Base-by-base conservation (phyloP, 768 basidiomycete genomes). In the Suillus brevipes region DNA sequence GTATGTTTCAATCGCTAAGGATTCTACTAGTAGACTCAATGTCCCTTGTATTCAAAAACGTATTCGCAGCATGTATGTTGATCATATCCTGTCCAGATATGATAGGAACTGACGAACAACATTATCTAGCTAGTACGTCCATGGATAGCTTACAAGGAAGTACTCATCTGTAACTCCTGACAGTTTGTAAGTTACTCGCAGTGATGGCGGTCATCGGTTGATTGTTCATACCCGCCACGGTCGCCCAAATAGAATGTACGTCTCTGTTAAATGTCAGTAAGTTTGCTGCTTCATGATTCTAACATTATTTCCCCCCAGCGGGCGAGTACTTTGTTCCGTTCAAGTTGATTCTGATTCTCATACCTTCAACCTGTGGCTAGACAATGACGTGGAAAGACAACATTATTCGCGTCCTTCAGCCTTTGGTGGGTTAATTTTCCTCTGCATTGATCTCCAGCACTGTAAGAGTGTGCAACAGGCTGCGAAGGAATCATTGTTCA, bases 341-440 rank as follows among this genome's bases (percentile, higher is more conserved):
- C 0, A 23, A 25, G 13, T 49, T 14, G 13, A 14, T 49, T 49
- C 14, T 28, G 25, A 28, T 28, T 6, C 25, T 25, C 6, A 50
- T 7, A 8, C 50, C 16, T 28, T 28, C 14, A 6, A 50, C 25
- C 25, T 14, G 14, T 28, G 1, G 7, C 14, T 16, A 50, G 25
- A n/a, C n/a, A 3, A 0, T 1, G 0, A 0, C 1, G 28, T 2
- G 0, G 14, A 28, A 1, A 16, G 0, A 16, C 0, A 0, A 0
- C 2, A 25, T 28, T 2, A 8, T 28, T 0, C 14, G 0, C 2
- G 7, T 50, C 49, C 49, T 50, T 8, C 49, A 25, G 25, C 49
- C 49, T 16, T 25, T 50, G 49, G 49, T 50, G 7, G 13, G 50
- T 52, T 28, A 2, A 1, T 8, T 52, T 52, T 23, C 12, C 16